Percentiles rank a stretch among this genome's conserved stretches.
phyloP scores from a whole-genome alignment of 768 basidiomycete genomes.

The Leccinum subgranulosum region DNA sequence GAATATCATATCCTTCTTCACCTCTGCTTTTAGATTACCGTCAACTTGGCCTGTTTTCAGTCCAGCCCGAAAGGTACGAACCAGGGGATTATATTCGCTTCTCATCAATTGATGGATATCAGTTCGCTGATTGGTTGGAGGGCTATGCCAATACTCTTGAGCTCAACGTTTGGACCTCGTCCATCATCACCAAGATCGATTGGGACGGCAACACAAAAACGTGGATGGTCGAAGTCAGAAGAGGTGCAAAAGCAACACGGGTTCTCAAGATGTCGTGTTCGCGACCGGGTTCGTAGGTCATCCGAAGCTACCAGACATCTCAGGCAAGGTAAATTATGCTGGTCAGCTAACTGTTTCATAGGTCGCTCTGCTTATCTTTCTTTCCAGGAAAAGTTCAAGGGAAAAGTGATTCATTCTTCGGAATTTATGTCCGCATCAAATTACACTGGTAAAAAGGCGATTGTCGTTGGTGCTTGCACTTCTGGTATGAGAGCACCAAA shows the following conservation, averaged over 20 bases:
- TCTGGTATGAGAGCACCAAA: slow-evolving; percentile 37
- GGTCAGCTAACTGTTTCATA: not conserved
- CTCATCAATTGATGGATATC: not conserved
- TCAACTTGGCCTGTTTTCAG: slow-evolving; percentile 50
- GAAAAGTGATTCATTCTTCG: slow-evolving; percentile 51
- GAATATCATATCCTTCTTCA: not conserved
- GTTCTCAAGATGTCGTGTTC: slow-evolving; percentile 48
- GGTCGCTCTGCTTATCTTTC: not conserved
- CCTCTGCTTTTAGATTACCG: slow-evolving; percentile 45
- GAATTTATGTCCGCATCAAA: slow-evolving; percentile 46
- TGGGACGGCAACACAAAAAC: slow-evolving; percentile 37
- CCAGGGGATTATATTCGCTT: not conserved
- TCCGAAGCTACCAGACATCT: slow-evolving; percentile 43
- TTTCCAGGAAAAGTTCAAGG: slow-evolving; percentile 49
- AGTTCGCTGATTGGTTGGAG: slow-evolving; percentile 70
- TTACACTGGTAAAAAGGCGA: slow-evolving; percentile 58
- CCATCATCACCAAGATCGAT: slow-evolving; percentile 36
- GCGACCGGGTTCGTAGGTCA: slow-evolving; percentile 50
- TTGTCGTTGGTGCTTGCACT: slow-evolving; percentile 65
- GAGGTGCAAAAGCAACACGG: slow-evolving; percentile 31
- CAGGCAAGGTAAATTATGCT: slow-evolving; percentile 34
- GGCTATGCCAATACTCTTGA: slow-evolving; percentile 57
- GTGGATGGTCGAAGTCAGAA: slow-evolving; percentile 45
- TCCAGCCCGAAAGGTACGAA: slow-evolving; percentile 46
- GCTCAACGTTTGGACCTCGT: slow-evolving; percentile 60